These are phyloP conservation scores for Leucocoprinus sp. DNA, from an alignment of 768 basidiomycete species.

Conservation along the genomic window DNA sequence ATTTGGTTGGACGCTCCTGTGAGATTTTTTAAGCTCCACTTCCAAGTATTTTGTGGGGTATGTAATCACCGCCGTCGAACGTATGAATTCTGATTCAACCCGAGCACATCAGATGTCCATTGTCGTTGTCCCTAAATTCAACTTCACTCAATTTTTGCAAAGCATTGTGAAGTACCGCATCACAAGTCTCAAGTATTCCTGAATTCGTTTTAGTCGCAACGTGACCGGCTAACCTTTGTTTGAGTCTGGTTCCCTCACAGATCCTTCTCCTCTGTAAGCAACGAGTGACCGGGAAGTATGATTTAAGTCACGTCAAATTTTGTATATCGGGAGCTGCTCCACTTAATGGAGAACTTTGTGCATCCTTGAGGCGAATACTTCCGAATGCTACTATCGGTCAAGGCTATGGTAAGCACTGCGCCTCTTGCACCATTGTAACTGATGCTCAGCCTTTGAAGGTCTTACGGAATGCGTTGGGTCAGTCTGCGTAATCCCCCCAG, in stretches of 20 bases:
- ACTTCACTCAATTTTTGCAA: constrained; percentile 43
- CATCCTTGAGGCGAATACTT: constrained; percentile 33
- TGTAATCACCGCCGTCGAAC: constrained; percentile 9
- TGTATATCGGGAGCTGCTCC: constrained; percentile 58
- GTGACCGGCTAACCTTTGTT: too few relatives aligned
- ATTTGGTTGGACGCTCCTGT: neutral
- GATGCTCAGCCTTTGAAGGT: constrained; percentile 26
- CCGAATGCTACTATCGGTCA: constrained; percentile 59
- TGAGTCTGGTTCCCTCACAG: constrained; percentile 60
- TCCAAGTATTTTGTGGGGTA: constrained; percentile 45
- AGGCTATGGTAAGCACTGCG: constrained; percentile 39
- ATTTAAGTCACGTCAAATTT: constrained; percentile 44
- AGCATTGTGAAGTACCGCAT: constrained; percentile 48
- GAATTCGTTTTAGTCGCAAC: neutral
- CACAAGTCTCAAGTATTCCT: constrained; percentile 43
- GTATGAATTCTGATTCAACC: neutral
- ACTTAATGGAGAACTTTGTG: constrained; percentile 47
- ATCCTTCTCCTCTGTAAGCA: constrained; percentile 64
- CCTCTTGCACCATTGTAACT: neutral
- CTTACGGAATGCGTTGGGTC: constrained; percentile 58
- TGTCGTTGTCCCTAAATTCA: constrained; percentile 61
- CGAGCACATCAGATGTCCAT: constrained; percentile 33
- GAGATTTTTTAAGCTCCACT: constrained; percentile 35
- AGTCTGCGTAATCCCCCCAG: constrained; percentile 36
- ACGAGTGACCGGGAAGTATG: constrained; percentile 39